Evolutionary conservation across 148 eudicot genomes (phyloP).

Genomic region (Chenopodium berlandieri): DNA sequence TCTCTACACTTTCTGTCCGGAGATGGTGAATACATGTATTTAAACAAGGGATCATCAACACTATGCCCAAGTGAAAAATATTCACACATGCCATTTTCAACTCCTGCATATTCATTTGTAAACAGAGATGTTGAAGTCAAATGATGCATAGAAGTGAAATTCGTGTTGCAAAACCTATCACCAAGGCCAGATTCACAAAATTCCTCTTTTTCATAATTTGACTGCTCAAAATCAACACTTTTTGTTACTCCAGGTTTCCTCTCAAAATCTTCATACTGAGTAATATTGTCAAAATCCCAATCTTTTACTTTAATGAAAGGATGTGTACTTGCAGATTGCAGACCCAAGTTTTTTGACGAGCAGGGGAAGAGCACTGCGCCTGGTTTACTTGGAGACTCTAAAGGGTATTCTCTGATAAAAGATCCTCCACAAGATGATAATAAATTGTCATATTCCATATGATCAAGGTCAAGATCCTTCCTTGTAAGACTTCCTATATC

Average conservation of each 20-base stretch:
- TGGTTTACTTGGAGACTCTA: conserved; percentile 16
- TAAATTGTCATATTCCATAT: conserved; percentile 15
- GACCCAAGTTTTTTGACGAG: conserved; percentile 24
- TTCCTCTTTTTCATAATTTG: conserved; percentile 33
- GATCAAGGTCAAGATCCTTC: conserved; percentile 21
- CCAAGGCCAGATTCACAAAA: conserved; percentile 17
- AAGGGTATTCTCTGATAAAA: conserved; percentile 21
- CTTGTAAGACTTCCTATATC: conserved; percentile 24
- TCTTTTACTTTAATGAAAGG: conserved; percentile 23
- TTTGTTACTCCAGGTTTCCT: conserved; percentile 24
- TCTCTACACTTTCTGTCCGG: conserved; percentile 22
- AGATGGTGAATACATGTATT: conserved; percentile 33
- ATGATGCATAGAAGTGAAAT: conserved; percentile 19
- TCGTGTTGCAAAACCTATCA: conserved; percentile 25
- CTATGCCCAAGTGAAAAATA: conserved; percentile 17
- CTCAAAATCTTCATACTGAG: conserved; percentile 27
- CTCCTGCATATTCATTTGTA: conserved; percentile 17
- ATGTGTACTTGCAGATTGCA: conserved; percentile 34
- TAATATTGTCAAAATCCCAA: conserved; percentile 31
- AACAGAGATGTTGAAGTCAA: conserved; percentile 14
- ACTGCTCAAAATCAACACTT: conserved; percentile 21
- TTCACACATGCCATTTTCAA: conserved; percentile 22
- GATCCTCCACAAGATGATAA: conserved; percentile 20
- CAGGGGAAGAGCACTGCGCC: conserved; percentile 24
- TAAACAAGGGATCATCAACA: conserved; percentile 22